Evolutionary conservation across 148 eudicot genomes (phyloP).

Genomic region (Camellia granthamiana): DNA sequence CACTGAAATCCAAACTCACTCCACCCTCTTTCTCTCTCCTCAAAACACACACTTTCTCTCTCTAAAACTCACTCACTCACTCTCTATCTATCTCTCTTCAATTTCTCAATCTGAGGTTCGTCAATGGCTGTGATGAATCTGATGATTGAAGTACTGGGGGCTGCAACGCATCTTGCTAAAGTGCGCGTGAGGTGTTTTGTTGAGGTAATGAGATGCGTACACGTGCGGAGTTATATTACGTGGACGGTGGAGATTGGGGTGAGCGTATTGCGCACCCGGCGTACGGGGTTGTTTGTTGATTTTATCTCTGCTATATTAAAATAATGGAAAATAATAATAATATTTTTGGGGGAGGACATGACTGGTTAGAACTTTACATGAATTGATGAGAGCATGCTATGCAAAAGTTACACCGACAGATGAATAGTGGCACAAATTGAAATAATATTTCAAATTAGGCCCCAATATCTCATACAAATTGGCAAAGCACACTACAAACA

Average conservation of each 20-base stretch:
- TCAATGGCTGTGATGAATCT: background rate
- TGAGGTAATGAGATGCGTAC: background rate
- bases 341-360: too few species aligned
- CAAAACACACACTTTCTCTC: background rate
- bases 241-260: background rate
- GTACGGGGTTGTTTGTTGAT: background rate
- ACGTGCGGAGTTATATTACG: background rate
- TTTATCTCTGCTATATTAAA: background rate
- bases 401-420: too few species aligned
- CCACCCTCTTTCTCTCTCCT: conserved; percentile 1
- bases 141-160: background rate
- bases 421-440: too few species aligned
- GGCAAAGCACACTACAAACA: too few species aligned
- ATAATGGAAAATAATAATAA: too few species aligned
- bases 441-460: too few species aligned
- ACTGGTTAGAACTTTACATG: too few species aligned
- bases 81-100: background rate
- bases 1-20: background rate
- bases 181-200: background rate
- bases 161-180: background rate
- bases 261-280: conserved; percentile 11
- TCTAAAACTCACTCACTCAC: background rate
- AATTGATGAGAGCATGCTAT: too few species aligned
- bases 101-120: background rate
- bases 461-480: too few species aligned